Percentiles rank a stretch among this genome's conserved stretches.
Conservation (phyloP, 176 grass and related monocot genomes). For the Carex myosuroides region DNA sequence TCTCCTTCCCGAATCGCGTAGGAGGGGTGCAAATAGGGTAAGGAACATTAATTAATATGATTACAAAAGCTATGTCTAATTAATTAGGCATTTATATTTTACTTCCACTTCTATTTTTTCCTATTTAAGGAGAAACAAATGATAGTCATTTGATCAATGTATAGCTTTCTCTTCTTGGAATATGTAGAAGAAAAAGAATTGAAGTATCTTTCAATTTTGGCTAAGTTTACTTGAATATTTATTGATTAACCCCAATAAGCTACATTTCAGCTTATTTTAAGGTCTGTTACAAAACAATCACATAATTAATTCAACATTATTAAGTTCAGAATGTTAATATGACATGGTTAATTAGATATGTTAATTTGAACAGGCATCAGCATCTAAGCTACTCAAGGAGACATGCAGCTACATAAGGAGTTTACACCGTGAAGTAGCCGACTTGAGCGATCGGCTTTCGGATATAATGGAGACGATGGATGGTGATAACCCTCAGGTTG, state of each 20-base stretch:
- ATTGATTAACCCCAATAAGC: neutral
- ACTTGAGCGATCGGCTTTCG: constrained; percentile 28
- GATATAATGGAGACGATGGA: constrained; percentile 30
- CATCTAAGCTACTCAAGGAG: constrained; percentile 30
- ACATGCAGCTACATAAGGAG: constrained; percentile 45
- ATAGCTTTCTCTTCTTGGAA: neutral
- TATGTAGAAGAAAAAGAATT: neutral
- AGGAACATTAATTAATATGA: neutral
- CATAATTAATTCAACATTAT: too few species aligned
- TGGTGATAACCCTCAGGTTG: constrained; percentile 23
- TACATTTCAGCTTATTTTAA: neutral
- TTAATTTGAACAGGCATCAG: constrained; percentile 18
- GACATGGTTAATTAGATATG: too few species aligned
- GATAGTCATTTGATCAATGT: neutral
- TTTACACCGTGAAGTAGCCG: constrained; percentile 28
- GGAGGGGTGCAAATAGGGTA: constrained; percentile 17
- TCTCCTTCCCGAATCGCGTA: constrained; percentile 28
- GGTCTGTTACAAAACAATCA: neutral
- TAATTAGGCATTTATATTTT: neutral
- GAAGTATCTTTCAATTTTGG: neutral
- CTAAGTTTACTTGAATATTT: neutral
- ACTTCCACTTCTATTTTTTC: neutral
- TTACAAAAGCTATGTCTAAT: neutral
- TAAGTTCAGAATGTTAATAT: too few species aligned
- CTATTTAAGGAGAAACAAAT: neutral